Base-by-base conservation (phyloP, 2,329 filamentous ascomycete genomes). In the Xylariaceae sp. region DNA sequence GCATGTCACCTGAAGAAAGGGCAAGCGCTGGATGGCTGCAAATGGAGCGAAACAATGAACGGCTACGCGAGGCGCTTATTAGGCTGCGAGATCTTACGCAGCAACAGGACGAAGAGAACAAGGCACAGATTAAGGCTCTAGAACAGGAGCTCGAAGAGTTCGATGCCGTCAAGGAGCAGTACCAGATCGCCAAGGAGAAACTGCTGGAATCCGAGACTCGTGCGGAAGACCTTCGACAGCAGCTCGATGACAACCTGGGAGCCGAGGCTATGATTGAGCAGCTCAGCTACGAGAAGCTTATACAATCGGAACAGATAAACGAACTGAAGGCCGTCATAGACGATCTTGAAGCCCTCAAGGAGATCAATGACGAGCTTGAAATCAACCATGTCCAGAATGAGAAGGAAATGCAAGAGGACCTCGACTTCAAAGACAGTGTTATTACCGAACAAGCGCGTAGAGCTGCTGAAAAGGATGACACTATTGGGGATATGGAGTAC, bases 181-280 rank as follows among this genome's bases (percentile, higher is more conserved):
- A 89, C 63, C 82, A 87, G 20, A 77, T 82, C 12, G 82, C 86
- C 1, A 89, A 90, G 66, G 89, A 90, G 64, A 91, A 89, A 70
- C 76, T 97, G 10, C 74, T 84, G 3, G 83, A 89, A 50, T 84
- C 87, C 0, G 89, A 97, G 68, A 81, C 85, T 9, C 87, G 87
- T 40, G 86, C 95, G 42, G 89, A 95, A 62, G 91, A 98, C 66
- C 83, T 99, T 12, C 88, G 90, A 48, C 89, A 96, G 70, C 95
- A 97, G 73, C 83, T 99, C 2, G 93, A 99, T 66, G 90, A 89
- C 48, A 91, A 91, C 6, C 81, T 95, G 9, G 90, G 90, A 4
- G 90, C 91, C 12, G 95, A 98, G 71, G 90, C 96, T 64, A 93
- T 97, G 84, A 92, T 98, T 58, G 93, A 96, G 72, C 89, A 96